Conservation (phyloP, 1,284 basidiomycete genomes). For the Jaminaea rosea region DNA sequence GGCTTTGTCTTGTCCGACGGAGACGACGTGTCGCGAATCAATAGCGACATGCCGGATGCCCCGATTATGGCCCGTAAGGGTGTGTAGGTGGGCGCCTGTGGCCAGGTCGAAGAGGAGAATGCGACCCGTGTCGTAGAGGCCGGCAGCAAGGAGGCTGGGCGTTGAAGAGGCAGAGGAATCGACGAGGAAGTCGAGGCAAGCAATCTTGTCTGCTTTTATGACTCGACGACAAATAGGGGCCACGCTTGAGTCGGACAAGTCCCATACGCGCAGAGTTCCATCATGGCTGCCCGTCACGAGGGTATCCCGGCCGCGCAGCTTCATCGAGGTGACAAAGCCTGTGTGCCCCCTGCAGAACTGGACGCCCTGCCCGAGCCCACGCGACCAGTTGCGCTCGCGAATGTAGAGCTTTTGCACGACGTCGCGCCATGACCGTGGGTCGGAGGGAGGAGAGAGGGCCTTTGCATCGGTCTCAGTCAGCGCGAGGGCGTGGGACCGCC, state of each 20-base stretch:
- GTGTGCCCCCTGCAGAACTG: slow-evolving; percentile 72
- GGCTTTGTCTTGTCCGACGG: slow-evolving; percentile 76
- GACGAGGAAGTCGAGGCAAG: slow-evolving; percentile 73
- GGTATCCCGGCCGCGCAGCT: slow-evolving; percentile 56
- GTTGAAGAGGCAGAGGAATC: too few relatives aligned
- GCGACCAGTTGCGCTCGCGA: slow-evolving; percentile 71
- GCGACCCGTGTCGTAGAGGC: slow-evolving; percentile 77
- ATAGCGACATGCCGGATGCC: slow-evolving; percentile 75
- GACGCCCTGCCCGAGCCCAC: slow-evolving; percentile 61
- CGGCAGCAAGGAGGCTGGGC: slow-evolving; percentile 72
- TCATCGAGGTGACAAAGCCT: slow-evolving; percentile 74
- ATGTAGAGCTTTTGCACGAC: slow-evolving; percentile 73
- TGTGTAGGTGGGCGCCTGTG: slow-evolving; percentile 51
- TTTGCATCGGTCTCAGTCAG: slow-evolving; percentile 67
- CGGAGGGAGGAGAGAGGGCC: slow-evolving; percentile 14
- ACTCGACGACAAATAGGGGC: slow-evolving; percentile 66
- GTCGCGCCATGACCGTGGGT: slow-evolving; percentile 51
- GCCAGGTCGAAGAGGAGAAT: slow-evolving; percentile 24
- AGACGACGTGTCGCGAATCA: slow-evolving; percentile 72
- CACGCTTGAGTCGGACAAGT: slow-evolving; percentile 48
- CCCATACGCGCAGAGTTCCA: slow-evolving; percentile 51
- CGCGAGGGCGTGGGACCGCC: slow-evolving; percentile 65
- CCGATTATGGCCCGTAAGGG: slow-evolving; percentile 58
- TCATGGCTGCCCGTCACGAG: slow-evolving; percentile 83
- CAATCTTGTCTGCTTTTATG: slow-evolving; percentile 73